Conservation (phyloP, 768 basidiomycete species). For the Dendrothele bispora region DNA sequence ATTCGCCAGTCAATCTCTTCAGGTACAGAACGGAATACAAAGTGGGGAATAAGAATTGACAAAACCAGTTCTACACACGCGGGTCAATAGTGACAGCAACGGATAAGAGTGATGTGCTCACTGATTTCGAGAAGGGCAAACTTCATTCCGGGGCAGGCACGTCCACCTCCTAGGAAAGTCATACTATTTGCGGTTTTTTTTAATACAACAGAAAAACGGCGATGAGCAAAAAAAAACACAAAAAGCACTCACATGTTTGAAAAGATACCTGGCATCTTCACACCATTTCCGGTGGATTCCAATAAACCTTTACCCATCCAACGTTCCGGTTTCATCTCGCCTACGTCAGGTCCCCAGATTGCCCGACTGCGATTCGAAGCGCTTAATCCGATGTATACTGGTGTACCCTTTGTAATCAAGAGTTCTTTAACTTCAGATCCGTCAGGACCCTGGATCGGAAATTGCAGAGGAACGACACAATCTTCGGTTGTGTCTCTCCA, state of each 20-base stretch:
- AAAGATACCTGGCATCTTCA: constrained; percentile 42
- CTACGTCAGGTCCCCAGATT: constrained; percentile 48
- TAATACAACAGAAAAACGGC: background rate
- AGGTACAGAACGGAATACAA: constrained; percentile 17
- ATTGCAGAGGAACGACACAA: constrained; percentile 31
- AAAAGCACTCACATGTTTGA: constrained; percentile 32
- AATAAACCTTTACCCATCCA: constrained; percentile 37
- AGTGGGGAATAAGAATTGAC: constrained; percentile 20
- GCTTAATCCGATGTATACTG: constrained; percentile 29
- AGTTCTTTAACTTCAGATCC: constrained; percentile 31
- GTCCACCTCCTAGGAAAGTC: constrained; percentile 46
- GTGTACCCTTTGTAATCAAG: constrained; percentile 36
- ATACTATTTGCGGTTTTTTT: too few species aligned
- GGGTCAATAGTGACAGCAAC: background rate
- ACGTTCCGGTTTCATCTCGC: constrained; percentile 49
- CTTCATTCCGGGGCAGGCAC: constrained; percentile 43
- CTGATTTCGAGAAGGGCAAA: constrained; percentile 40
- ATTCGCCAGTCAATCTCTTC: constrained; percentile 26
- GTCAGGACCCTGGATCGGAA: constrained; percentile 24
- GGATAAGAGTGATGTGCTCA: constrained; percentile 12
- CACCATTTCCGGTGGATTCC: constrained; percentile 25
- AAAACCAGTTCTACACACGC: constrained; percentile 21
- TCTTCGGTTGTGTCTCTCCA: constrained; percentile 34
- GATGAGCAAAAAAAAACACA: background rate
- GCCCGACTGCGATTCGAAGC: constrained; percentile 35